These are phyloP conservation scores for Alnus rubra DNA, from an alignment of 306 rosid species.

Conservation along the genomic window DNA sequence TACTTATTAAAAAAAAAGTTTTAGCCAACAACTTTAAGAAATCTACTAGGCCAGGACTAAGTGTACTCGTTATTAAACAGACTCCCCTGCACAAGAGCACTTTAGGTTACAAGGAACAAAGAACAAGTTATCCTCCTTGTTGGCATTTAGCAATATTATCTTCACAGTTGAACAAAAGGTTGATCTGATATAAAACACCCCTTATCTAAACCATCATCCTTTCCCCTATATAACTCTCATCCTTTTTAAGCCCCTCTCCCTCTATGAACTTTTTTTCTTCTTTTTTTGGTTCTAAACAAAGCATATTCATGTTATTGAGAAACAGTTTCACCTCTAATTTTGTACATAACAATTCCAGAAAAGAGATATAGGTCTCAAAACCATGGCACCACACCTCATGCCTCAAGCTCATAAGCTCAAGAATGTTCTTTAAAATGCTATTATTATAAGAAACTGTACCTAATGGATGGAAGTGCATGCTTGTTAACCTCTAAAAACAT, in stretches of 20 bases:
- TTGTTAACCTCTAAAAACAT: neutral
- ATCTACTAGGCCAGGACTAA: neutral
- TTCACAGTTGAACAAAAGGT: neutral
- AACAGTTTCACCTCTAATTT: neutral
- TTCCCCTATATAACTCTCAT: too few species aligned
- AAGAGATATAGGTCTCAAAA: neutral
- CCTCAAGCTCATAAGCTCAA: neutral
- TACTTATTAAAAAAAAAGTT: neutral
- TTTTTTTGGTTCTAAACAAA: too few species aligned
- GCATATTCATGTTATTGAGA: neutral
- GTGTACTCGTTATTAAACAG: neutral
- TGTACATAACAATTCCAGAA: neutral
- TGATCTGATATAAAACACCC: too few species aligned
- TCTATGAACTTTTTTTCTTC: too few species aligned
- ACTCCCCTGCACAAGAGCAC: neutral
- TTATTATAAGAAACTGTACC: neutral
- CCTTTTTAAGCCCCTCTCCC: too few species aligned
- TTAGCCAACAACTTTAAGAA: neutral
- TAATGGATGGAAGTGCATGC: neutral
- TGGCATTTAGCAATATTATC: neutral
- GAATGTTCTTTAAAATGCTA: neutral
- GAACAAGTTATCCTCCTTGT: neutral
- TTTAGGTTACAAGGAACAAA: too few species aligned
- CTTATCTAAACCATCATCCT: too few species aligned
- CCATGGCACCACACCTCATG: neutral